Conservation (phyloP, 345 rosid species). For the Rhizophora mangle region DNA sequence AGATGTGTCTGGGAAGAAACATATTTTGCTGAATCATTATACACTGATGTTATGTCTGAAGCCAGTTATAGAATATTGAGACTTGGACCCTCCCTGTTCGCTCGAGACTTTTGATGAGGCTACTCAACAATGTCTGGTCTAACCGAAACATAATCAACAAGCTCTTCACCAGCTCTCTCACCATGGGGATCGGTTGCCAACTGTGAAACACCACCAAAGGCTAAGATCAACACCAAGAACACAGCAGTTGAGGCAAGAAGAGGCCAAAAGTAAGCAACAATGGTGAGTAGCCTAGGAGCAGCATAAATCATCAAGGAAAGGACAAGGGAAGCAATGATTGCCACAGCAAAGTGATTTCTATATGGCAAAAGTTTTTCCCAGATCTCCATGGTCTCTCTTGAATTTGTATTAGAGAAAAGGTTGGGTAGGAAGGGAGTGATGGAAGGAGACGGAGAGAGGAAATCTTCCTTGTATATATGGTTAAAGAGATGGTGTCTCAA, state of each 20-base stretch:
- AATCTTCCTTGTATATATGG: not conserved
- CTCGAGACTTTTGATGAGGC: constrained; percentile 5
- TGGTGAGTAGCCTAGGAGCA: constrained; percentile 54
- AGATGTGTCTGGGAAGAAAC: too few species aligned
- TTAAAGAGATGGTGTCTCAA: not conserved
- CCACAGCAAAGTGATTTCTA: constrained; percentile 43
- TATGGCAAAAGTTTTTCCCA: constrained; percentile 51
- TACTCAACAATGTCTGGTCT: constrained; percentile 23
- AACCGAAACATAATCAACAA: constrained; percentile 68
- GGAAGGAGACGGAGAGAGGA: not conserved
- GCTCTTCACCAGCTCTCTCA: constrained; percentile 48
- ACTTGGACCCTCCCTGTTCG: not conserved
- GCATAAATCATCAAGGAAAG: constrained; percentile 40
- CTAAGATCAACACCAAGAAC: constrained; percentile 45
- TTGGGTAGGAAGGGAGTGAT: constrained; percentile 12
- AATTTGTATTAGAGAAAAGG: too few species aligned
- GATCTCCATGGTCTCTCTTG: constrained; percentile 42
- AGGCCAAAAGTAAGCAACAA: constrained; percentile 78
- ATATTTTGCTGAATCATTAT: too few species aligned
- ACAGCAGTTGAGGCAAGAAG: constrained; percentile 80
- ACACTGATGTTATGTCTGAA: too few species aligned
- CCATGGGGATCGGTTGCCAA: constrained; percentile 38
- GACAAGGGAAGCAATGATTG: constrained; percentile 28
- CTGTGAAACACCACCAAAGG: constrained; percentile 64
- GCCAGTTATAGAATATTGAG: too few species aligned